Evolutionary conservation across 2,329 filamentous ascomycete species (phyloP), one percentile per base, ranked within the genome.

Genomic region (Cladosporium sp.): DNA sequence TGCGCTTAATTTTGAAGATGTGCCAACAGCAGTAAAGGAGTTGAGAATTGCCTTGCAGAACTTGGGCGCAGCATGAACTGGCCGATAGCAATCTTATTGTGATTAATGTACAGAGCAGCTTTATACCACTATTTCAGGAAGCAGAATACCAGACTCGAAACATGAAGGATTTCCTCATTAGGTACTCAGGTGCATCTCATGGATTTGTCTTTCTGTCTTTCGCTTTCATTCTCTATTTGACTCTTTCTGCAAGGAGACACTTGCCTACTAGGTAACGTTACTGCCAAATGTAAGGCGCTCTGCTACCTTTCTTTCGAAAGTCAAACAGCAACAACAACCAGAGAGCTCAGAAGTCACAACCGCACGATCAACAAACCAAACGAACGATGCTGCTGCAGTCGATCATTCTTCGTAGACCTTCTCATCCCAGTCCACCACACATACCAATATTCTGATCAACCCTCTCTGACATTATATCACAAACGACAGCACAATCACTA

Each of bases 1-100:
- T 11, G 94, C 94, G 0, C 77, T 99, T 50, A 96, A 97, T 68
- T 99, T 99, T 74, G 94, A 99, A 66, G 94, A 99, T 72, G 89
- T 96, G 1, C 81, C 87, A 1, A 99, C 94, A 0, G 94, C 94
- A 0, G 87, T 97, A 4, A 87, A 87, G 68, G 92, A 99, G 70
- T 73, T 99, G 62, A 84, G 84, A 55, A 85, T 84, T 60, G 94
- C 94, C 3, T 75, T 99, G 62, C 78, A 83, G 58, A 76, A 80
- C 17, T 75, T 97, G 51, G 90, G 90, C 2, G 88, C 85, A 12
- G 76, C 76, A 38, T 87, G 62, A 69, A 17, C n/a, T n/a, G 19
- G 11, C 7, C 28, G 14, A 49, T 9, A n/a, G 28, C 28, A 9
- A n/a, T 55, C 2, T 17, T n/a, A 22, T 37, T 25, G 28, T 37